Conservation (phyloP, 129 eudicot species). For the Flaveria sonorensis region DNA sequence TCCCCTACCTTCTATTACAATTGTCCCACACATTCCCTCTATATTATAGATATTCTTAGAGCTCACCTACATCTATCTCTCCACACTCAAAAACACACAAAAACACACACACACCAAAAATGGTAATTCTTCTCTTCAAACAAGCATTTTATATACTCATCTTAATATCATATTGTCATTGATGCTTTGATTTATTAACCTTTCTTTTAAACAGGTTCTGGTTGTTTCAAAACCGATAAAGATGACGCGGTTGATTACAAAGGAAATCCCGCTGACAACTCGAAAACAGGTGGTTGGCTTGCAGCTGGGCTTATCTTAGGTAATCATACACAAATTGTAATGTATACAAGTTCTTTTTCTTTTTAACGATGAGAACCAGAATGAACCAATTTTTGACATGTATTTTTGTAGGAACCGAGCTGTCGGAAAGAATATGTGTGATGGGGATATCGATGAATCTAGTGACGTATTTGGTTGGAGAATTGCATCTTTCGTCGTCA, state of each 20-base stretch:
- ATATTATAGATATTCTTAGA: slow-evolving; percentile 19
- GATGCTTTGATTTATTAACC: slow-evolving; percentile 2
- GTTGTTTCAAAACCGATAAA: slow-evolving; percentile 47
- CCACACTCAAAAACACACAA: slow-evolving; percentile 1
- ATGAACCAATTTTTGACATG: neutral
- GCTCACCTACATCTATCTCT: slow-evolving; percentile 21
- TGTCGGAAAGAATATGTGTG: slow-evolving; percentile 86
- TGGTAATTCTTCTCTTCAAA: slow-evolving; percentile 31
- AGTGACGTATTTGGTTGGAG: slow-evolving; percentile 88
- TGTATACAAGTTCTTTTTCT: neutral
- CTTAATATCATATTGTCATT: slow-evolving; percentile 15
- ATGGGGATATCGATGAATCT: slow-evolving; percentile 96
- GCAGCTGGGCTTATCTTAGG: slow-evolving; percentile 98
- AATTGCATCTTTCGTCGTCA: slow-evolving; percentile 79
- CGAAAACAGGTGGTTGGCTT: slow-evolving; percentile 93
- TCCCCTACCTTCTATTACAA: slow-evolving; percentile 41
- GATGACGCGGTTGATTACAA: slow-evolving; percentile 52
- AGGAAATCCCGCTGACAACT: slow-evolving; percentile 80
- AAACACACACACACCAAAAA: slow-evolving; percentile 24
- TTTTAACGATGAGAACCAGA: neutral
- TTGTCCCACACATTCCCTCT: slow-evolving; percentile 26
- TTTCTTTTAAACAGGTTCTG: slow-evolving; percentile 54
- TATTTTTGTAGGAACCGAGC: slow-evolving; percentile 63
- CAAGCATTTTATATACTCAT: neutral
- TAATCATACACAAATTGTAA: slow-evolving; percentile 8